These are phyloP conservation scores for Stephania japonica DNA, from an alignment of 164 flowering plant species.

Conservation along the genomic window DNA sequence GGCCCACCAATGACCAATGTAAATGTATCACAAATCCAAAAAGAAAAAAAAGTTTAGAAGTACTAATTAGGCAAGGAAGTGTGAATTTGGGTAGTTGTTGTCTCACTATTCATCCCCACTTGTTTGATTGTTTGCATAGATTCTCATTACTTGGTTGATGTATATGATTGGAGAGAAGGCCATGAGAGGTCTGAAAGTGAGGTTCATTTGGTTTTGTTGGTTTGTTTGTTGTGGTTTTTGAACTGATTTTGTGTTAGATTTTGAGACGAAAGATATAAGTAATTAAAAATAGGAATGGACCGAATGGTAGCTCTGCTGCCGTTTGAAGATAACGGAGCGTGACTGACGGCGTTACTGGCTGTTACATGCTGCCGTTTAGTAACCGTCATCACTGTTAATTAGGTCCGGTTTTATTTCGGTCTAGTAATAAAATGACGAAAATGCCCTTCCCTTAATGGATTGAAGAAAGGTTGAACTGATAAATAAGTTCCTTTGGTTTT, in stretches of 20 bases:
- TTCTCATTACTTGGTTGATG: too few relatives aligned
- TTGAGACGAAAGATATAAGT: too few relatives aligned
- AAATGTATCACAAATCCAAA: background rate
- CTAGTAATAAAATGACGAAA: background rate
- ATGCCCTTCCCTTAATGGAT: background rate
- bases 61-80: too few relatives aligned
- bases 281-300: too few relatives aligned
- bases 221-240: background rate
- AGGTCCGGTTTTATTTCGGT: background rate
- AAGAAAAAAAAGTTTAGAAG: too few relatives aligned
- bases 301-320: conserved; percentile 26
- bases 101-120: too few relatives aligned
- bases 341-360: conserved; percentile 11
- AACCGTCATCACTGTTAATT: background rate
- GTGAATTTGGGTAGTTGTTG: too few relatives aligned
- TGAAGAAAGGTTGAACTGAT: too few relatives aligned
- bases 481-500: too few relatives aligned
- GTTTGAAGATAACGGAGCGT: conserved; percentile 15
- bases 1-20: conserved; percentile 34
- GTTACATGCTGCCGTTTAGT: background rate
- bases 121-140: too few relatives aligned
- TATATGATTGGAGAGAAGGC: conserved; percentile 17
- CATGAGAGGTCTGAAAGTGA: conserved; percentile 30
- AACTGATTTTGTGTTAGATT: background rate
- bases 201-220: background rate